Evolutionary conservation across 495 filamentous ascomycete genomes (phyloP), one percentile per base, ranked within the genome.

Genomic region (Mytilinidion resinicola): DNA sequence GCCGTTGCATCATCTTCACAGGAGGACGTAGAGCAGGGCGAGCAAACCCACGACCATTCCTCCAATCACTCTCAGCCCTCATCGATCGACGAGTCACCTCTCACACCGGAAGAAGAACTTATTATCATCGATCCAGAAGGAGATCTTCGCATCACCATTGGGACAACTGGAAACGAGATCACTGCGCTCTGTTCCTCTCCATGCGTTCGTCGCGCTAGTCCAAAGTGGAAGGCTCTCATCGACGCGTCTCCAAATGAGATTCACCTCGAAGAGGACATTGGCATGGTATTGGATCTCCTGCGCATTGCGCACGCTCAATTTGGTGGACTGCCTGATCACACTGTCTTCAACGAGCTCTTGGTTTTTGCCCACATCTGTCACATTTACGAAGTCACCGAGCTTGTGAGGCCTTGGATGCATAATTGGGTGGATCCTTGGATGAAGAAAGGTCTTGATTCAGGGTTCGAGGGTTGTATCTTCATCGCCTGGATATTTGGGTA

Each of bases 401-500:
- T 51, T 7, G 48, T 51, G 17, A 15, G 19, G 9, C 48, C 48
- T 1, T 30, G n/a, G 17, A 15, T 33, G n/a, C n/a, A 30, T 7
- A 51, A 8, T 33, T 51, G 48, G 48, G 48, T 33, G 1, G 17
- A 33, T 19, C 48, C 48, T 9, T 51, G 21, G 21, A 30, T 8
- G 30, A 9, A 7, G 1, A 51, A 51, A 11, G 15, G 10, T 11
- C 10, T 33, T 15, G 48, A 8, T 11, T 7, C 9, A 9, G 48
- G 48, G 10, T 51, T 21, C n/a, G 48, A 51, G 30, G 17, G 30
- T 20, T 51, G 48, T 7, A 19, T 51, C 10, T 51, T 51, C n/a
- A 30, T 51, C 30, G 48, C 48, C 10, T 51, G 48, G 48, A 25
- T 51, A 15, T 51, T 51, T 51, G 48, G 48, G 30, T 51, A 21